Conservation (phyloP, 2,329 filamentous ascomycete genomes). For the Bipolaris gigantea region DNA sequence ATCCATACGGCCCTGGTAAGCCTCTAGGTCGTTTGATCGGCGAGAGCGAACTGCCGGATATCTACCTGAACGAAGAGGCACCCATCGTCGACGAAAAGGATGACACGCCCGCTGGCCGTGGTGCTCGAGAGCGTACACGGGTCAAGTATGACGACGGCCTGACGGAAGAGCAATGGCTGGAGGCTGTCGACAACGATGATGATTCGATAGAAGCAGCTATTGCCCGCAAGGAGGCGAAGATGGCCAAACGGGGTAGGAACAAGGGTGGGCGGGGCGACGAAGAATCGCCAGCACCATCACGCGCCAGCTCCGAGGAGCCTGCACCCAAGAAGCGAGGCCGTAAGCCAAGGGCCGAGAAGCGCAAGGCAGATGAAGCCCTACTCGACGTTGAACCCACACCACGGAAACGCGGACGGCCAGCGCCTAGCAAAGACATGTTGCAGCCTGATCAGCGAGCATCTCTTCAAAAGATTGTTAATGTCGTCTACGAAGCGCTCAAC, state of each 20-base stretch:
- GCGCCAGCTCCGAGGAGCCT: constrained; percentile 80
- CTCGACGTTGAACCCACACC: constrained; percentile 64
- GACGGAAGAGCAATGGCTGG: constrained; percentile 98
- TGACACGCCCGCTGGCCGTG: constrained; percentile 74
- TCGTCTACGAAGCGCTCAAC: constrained; percentile 78
- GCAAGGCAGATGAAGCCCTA: constrained; percentile 75
- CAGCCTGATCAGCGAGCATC: constrained; percentile 69
- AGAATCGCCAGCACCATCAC: constrained; percentile 77
- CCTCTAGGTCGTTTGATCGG: constrained; percentile 76
- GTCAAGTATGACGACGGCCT: constrained; percentile 96
- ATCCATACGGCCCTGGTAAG: constrained; percentile 73
- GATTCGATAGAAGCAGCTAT: constrained; percentile 92
- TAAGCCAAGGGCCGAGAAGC: constrained; percentile 78
- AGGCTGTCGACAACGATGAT: constrained; percentile 92
- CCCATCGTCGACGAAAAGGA: constrained; percentile 77
- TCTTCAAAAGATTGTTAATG: constrained; percentile 78
- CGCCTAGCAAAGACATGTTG: constrained; percentile 69
- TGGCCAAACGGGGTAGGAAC: constrained; percentile 77
- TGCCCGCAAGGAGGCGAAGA: constrained; percentile 82
- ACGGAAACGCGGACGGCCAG: constrained; percentile 66
- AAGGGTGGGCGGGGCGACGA: constrained; percentile 63
- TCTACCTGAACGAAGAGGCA: constrained; percentile 86
- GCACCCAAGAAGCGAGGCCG: constrained; percentile 78
- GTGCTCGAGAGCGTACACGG: constrained; percentile 89
- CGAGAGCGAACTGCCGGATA: constrained; percentile 87